Conservation (phyloP, 1,284 basidiomycete species). For the Entoloma clypeatum region DNA sequence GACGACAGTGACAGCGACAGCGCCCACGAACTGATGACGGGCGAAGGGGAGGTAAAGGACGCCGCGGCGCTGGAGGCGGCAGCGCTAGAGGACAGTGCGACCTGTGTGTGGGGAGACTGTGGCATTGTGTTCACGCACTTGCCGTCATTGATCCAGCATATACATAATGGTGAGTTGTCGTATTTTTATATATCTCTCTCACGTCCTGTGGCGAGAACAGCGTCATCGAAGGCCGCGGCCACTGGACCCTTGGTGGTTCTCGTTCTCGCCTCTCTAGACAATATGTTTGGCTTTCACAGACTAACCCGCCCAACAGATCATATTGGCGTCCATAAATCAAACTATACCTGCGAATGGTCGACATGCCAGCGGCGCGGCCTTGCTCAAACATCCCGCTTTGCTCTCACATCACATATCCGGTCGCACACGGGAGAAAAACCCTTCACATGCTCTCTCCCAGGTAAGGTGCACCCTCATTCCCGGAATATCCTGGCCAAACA, state of each 20-base stretch:
- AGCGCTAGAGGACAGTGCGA: conserved; percentile 46
- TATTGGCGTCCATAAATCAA: conserved; percentile 82
- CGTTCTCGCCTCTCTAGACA: too few species aligned
- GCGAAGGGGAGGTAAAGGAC: too few species aligned
- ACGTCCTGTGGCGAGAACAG: too few species aligned
- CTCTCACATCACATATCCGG: conserved; percentile 81
- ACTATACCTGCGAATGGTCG: conserved; percentile 87
- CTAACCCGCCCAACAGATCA: conserved; percentile 52
- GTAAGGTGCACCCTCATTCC: conserved; percentile 37
- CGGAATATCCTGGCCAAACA: conserved; percentile 2
- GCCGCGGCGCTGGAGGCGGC: too few species aligned
- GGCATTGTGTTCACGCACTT: conserved; percentile 67
- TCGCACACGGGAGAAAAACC: conserved; percentile 94
- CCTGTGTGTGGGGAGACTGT: conserved; percentile 79
- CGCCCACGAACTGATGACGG: too few species aligned
- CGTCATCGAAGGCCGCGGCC: too few species aligned
- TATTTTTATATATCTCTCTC: too few species aligned
- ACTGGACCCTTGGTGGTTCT: too few species aligned
- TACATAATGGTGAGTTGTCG: conserved; percentile 61
- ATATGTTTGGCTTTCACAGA: conserved; percentile 26
- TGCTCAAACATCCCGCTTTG: conserved; percentile 83
- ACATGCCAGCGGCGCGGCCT: conserved; percentile 77
- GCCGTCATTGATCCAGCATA: conserved; percentile 71
- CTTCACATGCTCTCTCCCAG: conserved; percentile 78
- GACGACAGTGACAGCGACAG: too few species aligned